Percentiles rank a stretch among this genome's conserved stretches.
These are phyloP conservation scores for Solidago caesia DNA, from an alignment of 129 eudicot species.

Conservation along the genomic window DNA sequence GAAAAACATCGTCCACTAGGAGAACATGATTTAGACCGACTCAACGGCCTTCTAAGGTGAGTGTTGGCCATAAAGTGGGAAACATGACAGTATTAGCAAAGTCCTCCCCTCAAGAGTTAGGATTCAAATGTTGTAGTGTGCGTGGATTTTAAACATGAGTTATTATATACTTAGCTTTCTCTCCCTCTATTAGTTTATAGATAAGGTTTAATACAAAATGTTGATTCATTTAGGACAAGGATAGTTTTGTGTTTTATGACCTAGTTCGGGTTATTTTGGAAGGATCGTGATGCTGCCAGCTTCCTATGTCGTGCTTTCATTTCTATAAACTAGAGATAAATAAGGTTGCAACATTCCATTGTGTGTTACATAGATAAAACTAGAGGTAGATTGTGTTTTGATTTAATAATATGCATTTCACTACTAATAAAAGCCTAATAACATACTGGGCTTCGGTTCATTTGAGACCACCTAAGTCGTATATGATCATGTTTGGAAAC, in stretches of 20 bases:
- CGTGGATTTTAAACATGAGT: too few relatives aligned
- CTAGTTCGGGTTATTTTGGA: constrained; percentile 5
- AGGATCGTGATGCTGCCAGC: neutral
- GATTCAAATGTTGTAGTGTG: too few relatives aligned
- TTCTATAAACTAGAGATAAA: neutral
- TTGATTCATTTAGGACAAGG: neutral
- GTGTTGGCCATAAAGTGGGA: too few relatives aligned
- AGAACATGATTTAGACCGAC: too few relatives aligned
- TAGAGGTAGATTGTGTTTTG: neutral
- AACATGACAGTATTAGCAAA: too few relatives aligned
- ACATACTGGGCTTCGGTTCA: neutral
- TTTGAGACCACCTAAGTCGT: too few relatives aligned
- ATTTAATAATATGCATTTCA: neutral
- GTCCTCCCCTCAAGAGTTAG: too few relatives aligned
- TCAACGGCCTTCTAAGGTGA: too few relatives aligned
- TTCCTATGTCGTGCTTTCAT: constrained; percentile 4
- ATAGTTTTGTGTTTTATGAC: neutral
- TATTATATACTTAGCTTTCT: too few relatives aligned
- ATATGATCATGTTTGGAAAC: too few relatives aligned
- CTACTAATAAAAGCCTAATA: neutral
- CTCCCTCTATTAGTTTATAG: neutral
- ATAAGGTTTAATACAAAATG: neutral
- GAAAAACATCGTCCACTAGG: too few relatives aligned
- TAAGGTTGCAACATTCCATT: constrained; percentile 3
- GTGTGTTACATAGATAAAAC: neutral